Percentiles rank a stretch among this genome's conserved stretches.
Conservation (phyloP, 2,329 filamentous ascomycete species). For the Alternaria longipes region DNA sequence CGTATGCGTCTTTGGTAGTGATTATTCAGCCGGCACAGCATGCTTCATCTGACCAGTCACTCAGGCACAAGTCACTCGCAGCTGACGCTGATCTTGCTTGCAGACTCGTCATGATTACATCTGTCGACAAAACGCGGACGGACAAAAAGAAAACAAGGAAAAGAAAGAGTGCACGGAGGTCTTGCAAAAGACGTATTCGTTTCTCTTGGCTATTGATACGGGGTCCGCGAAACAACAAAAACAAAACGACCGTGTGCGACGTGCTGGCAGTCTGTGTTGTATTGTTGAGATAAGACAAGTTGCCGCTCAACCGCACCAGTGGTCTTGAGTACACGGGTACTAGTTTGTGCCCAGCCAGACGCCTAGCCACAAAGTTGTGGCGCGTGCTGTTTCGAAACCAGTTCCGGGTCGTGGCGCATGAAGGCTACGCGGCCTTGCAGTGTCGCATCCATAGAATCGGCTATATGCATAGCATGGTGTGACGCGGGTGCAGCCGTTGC, state of each 20-base stretch:
- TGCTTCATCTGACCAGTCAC: not conserved
- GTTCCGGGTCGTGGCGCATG: slow-evolving; percentile 21
- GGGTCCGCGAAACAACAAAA: not conserved
- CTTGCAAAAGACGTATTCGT: not conserved
- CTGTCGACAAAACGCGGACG: not conserved
- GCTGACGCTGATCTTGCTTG: not conserved
- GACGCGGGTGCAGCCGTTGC: slow-evolving; percentile 11
- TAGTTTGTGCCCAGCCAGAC: slow-evolving; percentile 13
- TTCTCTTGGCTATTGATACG: not conserved
- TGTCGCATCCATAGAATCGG: slow-evolving; percentile 7
- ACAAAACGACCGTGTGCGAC: not conserved
- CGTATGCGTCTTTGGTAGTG: not conserved
- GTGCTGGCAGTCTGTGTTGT: not conserved
- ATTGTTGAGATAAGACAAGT: not conserved
- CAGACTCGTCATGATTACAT: not conserved
- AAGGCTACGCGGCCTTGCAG: slow-evolving; percentile 7
- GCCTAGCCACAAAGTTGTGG: slow-evolving; percentile 21
- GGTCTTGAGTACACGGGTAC: not conserved
- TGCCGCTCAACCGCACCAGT: not conserved
- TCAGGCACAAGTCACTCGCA: not conserved
- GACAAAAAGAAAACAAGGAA: not conserved
- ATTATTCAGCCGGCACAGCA: not conserved
- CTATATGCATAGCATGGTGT: slow-evolving; percentile 13
- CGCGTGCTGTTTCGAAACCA: slow-evolving; percentile 15
- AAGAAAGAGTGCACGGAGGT: not conserved